Evolutionary conservation across 108 stramenopile genomes (phyloP).

Genomic region (Cylindrotheca fusiformis): DNA sequence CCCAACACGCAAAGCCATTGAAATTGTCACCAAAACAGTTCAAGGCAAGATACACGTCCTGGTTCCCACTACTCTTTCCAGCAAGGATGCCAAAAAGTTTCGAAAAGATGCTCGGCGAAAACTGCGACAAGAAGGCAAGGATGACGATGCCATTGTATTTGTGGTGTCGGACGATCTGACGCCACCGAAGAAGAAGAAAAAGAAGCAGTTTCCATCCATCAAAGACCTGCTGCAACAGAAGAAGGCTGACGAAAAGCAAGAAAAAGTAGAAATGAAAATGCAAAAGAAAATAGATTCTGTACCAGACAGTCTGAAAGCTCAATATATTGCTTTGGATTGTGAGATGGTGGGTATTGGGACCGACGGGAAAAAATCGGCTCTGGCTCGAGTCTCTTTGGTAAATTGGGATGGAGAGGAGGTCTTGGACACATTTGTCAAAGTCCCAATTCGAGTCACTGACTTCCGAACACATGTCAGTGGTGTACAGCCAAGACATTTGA

Average conservation of each 20-base stretch:
- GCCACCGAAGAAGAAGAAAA: constrained; percentile 19
- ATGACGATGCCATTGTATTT: constrained; percentile 56
- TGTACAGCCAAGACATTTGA: constrained; percentile 77
- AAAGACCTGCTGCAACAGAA: constrained; percentile 70
- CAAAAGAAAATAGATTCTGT: constrained; percentile 34
- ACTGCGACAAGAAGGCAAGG: constrained; percentile 33
- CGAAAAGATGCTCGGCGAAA: constrained; percentile 78
- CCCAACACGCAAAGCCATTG: constrained; percentile 5
- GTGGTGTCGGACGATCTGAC: constrained; percentile 26
- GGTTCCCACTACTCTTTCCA: constrained; percentile 46
- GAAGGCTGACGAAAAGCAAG: constrained; percentile 36
- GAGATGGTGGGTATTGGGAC: constrained; percentile 98
- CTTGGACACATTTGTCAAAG: constrained; percentile 84
- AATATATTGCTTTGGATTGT: constrained; percentile 92
- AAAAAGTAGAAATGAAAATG: constrained; percentile 40
- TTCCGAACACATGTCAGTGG: constrained; percentile 90
- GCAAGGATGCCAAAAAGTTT: constrained; percentile 75
- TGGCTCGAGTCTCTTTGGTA: constrained; percentile 87
- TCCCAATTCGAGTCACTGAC: constrained; percentile 90
- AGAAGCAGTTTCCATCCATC: constrained; percentile 63
- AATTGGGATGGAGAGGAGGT: constrained; percentile 76
- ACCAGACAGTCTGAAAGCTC: constrained; percentile 36
- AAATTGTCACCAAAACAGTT: constrained; percentile 11
- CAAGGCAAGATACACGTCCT: constrained; percentile 29
- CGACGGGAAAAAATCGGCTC: constrained; percentile 71